Evolutionary conservation across 2,329 filamentous ascomycete species (phyloP), one percentile per base, ranked within the genome.

Genomic region (Cucurbitaria berberidis): DNA sequence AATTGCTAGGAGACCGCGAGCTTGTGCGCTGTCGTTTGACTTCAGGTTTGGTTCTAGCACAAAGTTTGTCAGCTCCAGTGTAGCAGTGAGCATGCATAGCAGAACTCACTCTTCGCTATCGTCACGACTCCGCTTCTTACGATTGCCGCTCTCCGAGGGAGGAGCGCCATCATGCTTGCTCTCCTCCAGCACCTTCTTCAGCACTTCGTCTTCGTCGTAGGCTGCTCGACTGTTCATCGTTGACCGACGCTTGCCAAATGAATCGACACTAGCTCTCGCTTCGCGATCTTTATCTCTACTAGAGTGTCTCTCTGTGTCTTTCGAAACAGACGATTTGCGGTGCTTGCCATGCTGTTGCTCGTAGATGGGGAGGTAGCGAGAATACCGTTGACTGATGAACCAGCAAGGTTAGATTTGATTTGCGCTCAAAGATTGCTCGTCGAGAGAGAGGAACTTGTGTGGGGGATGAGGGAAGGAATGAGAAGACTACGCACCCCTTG

Each of bases 181-280:
- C 57, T 96, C 93, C 74, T 98, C 93, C 64, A 99, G 92, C 26
- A 93, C 95, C 62, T 90, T 86, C 48, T 92, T 86, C 34, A 99
- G 76, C 67, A 93, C 88, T 73, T 96, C 91, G 65, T 96, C 93
- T 76, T 99, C 95, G 61, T 98, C 93, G 66, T 98, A 98, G 19
- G 92, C 93, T 36, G 93, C 93, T 57, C 93, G 87, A 73, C 95
- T 99, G 71, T 98, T 96, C 91, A 98, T 97, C 6, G 95, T 99
- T 18, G 92, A 96, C 24, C 95, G 86, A 54, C 95, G 86, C 74
- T 97, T 98, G 32, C 88, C 86, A 46, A 85, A 83, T 48, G 86
- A 82, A 38, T 82, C 79, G 36, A 81, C 82, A 62, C 79, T 84
- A 43, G 77, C 76, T 53, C 82, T 76, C 21, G 79, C 74, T 81